Evolutionary conservation across 345 rosid genomes (phyloP).

Genomic region (Syzygium aqueum): DNA sequence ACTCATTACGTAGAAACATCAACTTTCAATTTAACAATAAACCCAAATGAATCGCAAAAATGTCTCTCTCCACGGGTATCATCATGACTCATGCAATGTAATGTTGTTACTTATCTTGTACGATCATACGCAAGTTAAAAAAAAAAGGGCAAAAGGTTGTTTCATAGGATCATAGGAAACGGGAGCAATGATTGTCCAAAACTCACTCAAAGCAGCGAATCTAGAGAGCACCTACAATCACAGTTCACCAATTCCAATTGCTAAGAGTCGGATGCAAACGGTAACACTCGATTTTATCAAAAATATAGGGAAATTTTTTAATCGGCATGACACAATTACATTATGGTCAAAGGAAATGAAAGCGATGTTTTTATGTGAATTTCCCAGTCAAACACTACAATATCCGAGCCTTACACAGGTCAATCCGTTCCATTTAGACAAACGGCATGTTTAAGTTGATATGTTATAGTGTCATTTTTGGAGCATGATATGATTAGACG

Average conservation of each 20-base stretch:
- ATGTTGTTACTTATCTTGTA: not conserved
- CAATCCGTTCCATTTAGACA: not conserved
- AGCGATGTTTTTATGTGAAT: not conserved
- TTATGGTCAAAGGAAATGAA: not conserved
- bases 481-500: not conserved
- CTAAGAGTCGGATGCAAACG: not conserved
- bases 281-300: not conserved
- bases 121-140: no score
- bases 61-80: not conserved
- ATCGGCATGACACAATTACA: not conserved
- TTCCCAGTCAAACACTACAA: not conserved
- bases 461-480: no score
- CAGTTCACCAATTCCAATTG: not conserved
- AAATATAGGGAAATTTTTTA: not conserved
- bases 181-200: not conserved
- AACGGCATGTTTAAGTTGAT: not conserved
- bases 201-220: no score
- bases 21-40: no score
- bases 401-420: accelerated
- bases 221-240: not conserved
- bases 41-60: no score
- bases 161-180: not conserved
- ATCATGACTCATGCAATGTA: not conserved
- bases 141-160: not conserved
- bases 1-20: not conserved